Percentiles rank a stretch among this genome's conserved stretches.
Evolutionary conservation across 176 grass and related monocot genomes (phyloP).

Genomic region (Musa schizocarpa): DNA sequence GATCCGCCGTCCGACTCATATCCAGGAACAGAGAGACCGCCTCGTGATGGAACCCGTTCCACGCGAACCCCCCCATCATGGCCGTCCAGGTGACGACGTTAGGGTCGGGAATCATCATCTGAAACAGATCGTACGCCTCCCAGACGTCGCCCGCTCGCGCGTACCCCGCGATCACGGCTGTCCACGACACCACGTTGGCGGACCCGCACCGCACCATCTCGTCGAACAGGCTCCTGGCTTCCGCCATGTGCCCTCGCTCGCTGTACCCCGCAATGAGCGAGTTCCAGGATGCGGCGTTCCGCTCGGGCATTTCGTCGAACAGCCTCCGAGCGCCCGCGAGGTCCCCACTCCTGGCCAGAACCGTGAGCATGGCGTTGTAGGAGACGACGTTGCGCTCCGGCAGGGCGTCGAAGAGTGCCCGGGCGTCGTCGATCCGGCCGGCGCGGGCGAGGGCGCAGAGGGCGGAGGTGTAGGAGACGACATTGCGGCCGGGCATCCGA

Average conservation of each 20-base stretch:
- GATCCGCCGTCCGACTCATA: not conserved
- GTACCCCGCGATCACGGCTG: conserved; percentile 3
- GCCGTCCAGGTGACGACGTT: conserved; percentile 13
- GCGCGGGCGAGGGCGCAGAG: conserved; percentile 12
- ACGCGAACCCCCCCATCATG: conserved; percentile 17
- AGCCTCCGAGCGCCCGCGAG: not conserved
- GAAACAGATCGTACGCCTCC: conserved; percentile 20
- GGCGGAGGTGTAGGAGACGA: conserved; percentile 8
- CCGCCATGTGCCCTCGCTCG: conserved; percentile 3
- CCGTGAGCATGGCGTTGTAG: conserved; percentile 9
- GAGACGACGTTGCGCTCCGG: conserved; percentile 4
- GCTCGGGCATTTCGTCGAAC: conserved; percentile 18
- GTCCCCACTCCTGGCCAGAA: conserved; percentile 3
- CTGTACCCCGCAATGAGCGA: not conserved
- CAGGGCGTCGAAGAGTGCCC: not conserved
- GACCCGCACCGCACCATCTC: not conserved
- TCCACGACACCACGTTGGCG: conserved; percentile 19
- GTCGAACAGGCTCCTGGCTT: conserved; percentile 7
- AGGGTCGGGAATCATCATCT: not conserved
- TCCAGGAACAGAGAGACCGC: not conserved
- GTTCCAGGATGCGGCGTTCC: conserved; percentile 10
- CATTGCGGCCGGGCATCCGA: conserved; percentile 5
- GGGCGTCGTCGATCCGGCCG: conserved; percentile 5
- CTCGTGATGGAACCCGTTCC: conserved; percentile 4
- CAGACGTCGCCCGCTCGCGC: conserved; percentile 1